Evolutionary conservation across 225 moss, liverwort and hornwort species (phyloP).

Genomic region (Physcomitrium patens): DNA sequence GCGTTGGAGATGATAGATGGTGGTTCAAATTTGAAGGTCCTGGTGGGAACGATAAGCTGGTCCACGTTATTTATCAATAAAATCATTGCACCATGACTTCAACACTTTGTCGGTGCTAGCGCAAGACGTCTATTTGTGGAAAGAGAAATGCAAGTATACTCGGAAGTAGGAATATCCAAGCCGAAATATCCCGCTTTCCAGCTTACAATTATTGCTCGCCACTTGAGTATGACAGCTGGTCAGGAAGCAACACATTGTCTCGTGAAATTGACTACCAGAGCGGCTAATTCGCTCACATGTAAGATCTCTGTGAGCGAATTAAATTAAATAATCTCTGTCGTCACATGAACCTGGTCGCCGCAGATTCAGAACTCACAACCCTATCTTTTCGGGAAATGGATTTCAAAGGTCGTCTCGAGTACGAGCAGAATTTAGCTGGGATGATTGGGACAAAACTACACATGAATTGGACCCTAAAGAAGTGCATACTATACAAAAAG

Average conservation of each 20-base stretch:
- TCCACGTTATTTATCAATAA: neutral
- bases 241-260: neutral
- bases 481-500: conserved; percentile 21
- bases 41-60: too few species aligned
- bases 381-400: neutral
- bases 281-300: neutral
- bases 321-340: neutral
- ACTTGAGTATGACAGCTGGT: neutral
- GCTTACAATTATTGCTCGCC: conserved; percentile 17
- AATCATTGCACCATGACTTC: neutral
- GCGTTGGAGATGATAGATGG: too few species aligned
- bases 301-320: neutral
- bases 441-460: neutral
- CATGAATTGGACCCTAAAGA: neutral
- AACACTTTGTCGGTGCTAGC: conserved; percentile 16
- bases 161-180: neutral
- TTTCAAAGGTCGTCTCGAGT: neutral
- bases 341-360: neutral
- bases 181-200: neutral
- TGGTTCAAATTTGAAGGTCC: too few species aligned
- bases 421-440: neutral
- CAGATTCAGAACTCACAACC: too few species aligned
- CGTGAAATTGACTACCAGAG: neutral
- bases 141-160: neutral
- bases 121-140: neutral